Evolutionary conservation across 2,329 filamentous ascomycete genomes (phyloP), one percentile per base, ranked within the genome.

Genomic region (Clarireedia hainanense): DNA sequence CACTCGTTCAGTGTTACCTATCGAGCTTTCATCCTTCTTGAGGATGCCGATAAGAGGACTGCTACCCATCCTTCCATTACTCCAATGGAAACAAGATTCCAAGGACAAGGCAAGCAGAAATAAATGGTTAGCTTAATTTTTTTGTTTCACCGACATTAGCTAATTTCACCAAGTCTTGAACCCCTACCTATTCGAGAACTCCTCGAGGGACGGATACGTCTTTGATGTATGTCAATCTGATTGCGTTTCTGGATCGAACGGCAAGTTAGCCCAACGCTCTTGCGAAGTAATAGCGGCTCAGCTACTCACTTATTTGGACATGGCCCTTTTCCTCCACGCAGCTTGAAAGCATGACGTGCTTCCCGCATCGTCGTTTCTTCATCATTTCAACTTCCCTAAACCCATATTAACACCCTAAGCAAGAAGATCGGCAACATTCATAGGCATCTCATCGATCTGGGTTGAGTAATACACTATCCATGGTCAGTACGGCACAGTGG

Each of bases 361-460:
- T 47, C 24, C 15, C 24, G 23, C 23, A 12, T 26, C 20, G 37
- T 55, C 27, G 43, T 47, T 42, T 42, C 39, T 42, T 50, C 20
- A 37, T 46, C 50, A 12, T 23, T 43, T 43, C 27, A 10, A 42
- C 47, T 52, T 6, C 36, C 6, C 46, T 34, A 24, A 7, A 56
- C 46, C 23, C 15, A 4, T 9, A 20, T 15, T 15, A 56, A 45
- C 26, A 15, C 52, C 47, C 50, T 66, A 71, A 39, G 65, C 53
- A 49, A 65, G 61, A 24, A 71, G 64, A 64, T 70, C 70, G 64
- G 72, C 74, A 74, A 81, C 83, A 65, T 89, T 89, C 86, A 89
- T 89, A 37, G 86, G 86, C 86, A 89, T 89, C 74, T 89, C 86
- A 66, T 89, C 86, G 64, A 89, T 88, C 72, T 89, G 86, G 39